phyloP scores from a whole-genome alignment of 176 grass and related monocot genomes.

The Carex myosuroides region DNA sequence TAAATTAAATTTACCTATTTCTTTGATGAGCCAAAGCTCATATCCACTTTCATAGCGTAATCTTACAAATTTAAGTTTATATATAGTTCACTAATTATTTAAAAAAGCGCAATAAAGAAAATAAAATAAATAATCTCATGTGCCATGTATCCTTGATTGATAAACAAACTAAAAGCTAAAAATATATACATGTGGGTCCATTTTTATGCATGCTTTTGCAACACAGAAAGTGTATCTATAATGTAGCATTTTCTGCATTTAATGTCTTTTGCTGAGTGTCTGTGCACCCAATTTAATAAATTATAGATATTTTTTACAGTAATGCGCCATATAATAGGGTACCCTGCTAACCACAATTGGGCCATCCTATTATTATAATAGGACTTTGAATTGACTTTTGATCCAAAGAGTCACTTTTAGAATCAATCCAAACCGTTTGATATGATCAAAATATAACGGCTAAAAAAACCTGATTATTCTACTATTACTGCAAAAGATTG shows the following conservation, averaged over 20 bases:
- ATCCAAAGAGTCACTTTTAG: background rate
- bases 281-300: background rate
- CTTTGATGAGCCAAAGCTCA: background rate
- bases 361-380: background rate
- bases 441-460: background rate
- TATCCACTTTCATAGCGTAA: background rate
- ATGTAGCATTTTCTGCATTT: background rate
- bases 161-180: background rate
- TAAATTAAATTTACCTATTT: background rate
- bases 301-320: background rate
- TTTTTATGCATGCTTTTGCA: background rate
- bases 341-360: background rate
- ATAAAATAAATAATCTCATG: background rate
- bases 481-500: background rate
- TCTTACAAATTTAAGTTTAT: background rate
- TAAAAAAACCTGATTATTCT: background rate
- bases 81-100: background rate
- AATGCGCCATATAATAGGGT: background rate
- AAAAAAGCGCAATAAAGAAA: background rate
- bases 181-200: background rate
- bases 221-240: background rate
- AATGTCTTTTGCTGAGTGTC: background rate
- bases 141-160: background rate
- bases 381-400: background rate
- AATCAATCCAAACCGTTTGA: background rate